These are phyloP conservation scores for Ophiostoma perfectum DNA, from an alignment of 2,329 filamentous ascomycete genomes.

Conservation along the genomic window DNA sequence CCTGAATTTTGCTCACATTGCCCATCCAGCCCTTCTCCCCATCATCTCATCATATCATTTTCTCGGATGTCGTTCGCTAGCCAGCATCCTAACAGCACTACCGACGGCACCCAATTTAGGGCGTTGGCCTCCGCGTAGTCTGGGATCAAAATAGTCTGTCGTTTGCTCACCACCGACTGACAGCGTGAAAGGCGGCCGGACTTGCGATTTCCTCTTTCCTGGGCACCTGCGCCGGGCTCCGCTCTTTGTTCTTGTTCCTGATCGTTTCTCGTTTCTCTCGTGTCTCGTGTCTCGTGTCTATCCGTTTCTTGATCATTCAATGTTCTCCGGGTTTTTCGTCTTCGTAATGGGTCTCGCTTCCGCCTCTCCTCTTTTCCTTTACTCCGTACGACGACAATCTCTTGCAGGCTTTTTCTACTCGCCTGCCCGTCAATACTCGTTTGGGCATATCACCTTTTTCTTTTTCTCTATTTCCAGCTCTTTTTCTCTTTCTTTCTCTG, in stretches of 20 bases:
- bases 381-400: not conserved
- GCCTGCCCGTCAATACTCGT: not conserved
- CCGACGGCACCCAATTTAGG: not conserved
- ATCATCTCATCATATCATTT: too few relatives aligned
- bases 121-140: not conserved
- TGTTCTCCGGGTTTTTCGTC: not conserved
- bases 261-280: not conserved
- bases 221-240: not conserved
- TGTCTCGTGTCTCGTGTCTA: not conserved
- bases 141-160: not conserved
- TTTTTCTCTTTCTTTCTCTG: not conserved
- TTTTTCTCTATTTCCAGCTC: not conserved
- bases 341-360: not conserved
- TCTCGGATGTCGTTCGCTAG: not conserved
- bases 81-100: not conserved
- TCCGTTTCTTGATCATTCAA: not conserved
- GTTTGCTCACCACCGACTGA: not conserved
- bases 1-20: too few relatives aligned
- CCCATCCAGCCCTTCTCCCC: too few relatives aligned
- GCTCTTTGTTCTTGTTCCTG: not conserved
- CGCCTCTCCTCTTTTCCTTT: not conserved
- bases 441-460: not conserved
- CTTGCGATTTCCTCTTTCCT: constrained; percentile 1
- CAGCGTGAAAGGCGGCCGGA: not conserved
- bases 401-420: not conserved